Percentiles rank a stretch among this genome's conserved stretches.
Evolutionary conservation across 2,329 filamentous ascomycete genomes (phyloP).

Genomic region (Fusarium compactum): DNA sequence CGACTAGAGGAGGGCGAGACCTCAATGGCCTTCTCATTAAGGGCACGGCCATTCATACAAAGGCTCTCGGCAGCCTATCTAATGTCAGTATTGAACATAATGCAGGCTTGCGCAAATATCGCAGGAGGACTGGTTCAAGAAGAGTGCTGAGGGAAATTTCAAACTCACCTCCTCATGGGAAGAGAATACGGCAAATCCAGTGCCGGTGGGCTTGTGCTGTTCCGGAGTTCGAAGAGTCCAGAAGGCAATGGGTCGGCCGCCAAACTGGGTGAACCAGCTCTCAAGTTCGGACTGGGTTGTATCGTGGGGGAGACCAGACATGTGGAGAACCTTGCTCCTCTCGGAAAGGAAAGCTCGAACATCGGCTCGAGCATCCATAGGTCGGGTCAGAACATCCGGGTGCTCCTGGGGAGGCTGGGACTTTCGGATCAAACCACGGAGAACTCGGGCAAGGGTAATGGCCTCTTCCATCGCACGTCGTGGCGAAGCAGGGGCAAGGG

Average conservation of each 20-base stretch:
- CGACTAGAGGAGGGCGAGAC: constrained; percentile 97
- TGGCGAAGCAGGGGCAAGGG: constrained; percentile 92
- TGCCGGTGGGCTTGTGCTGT: constrained; percentile 99
- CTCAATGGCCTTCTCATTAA: constrained; percentile 99
- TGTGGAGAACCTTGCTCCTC: constrained; percentile 96
- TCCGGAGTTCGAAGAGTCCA: constrained; percentile 98
- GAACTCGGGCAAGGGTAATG: constrained; percentile 90
- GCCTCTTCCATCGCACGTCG: constrained; percentile 98
- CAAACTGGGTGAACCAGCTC: constrained; percentile 99
- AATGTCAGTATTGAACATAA: constrained; percentile 24
- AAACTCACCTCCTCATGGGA: constrained; percentile 94
- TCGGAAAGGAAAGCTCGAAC: constrained; percentile 96
- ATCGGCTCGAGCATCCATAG: constrained; percentile 96
- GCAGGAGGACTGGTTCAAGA: not conserved
- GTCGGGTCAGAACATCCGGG: constrained; percentile 91
- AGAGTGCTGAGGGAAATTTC: not conserved
- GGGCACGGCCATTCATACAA: constrained; percentile 97
- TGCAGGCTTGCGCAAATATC: not conserved
- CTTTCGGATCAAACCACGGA: constrained; percentile 93
- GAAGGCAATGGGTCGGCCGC: constrained; percentile 96
- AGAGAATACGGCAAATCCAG: constrained; percentile 97
- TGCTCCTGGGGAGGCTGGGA: constrained; percentile 95
- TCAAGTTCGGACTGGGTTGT: constrained; percentile 98
- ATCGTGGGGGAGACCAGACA: constrained; percentile 96
- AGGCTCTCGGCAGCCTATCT: constrained; percentile 91